Evolutionary conservation across 1,284 basidiomycete species (phyloP), one percentile per base, ranked within the genome.

Genomic region (Sporisorium exsertum): DNA sequence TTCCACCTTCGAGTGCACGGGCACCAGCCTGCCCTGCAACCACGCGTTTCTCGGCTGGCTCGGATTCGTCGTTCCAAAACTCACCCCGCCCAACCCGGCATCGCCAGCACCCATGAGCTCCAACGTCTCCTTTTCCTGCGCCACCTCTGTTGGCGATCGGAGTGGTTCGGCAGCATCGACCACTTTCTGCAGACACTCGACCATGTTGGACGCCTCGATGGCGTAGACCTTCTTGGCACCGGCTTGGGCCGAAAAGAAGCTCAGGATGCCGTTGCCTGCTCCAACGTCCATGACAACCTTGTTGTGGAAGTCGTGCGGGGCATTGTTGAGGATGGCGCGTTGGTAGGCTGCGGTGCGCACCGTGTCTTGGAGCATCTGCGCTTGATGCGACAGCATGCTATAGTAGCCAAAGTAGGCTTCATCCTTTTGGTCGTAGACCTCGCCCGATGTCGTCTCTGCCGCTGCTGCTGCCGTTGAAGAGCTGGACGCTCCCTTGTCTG

Each of bases 221-320:
- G 88, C 87, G 37, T 87, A 86, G n/a, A 88, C 87, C 40, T 87
- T 84, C 49, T 80, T 81, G 0, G 88, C 88, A 13, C 88, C 88
- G 2, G 88, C 87, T 79, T 88, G 81, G 13, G 86, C 87, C 15
- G 87, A 83, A 77, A 88, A 87, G 81, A 86, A 88, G 16, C 87
- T 87, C 56, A 88, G 77, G 58, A 88, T 88, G 6, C 88, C 88
- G n/a, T 87, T 87, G 13, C 88, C 88, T 1, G 88, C 88, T 33
- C 88, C 88, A 22, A 88, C 85, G 59, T 88, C 88, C 78, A 81
- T 82, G 27, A 79, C 77, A 3, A 71, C 46, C 46, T 81, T 78
- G 66, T 75, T 72, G 26, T 64, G 40, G 55, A 83, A 84, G 62
- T 68, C 75, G 26, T 15, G 26, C 37, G 37, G 37, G 1, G 66